Conservation (phyloP, 306 rosid species). For the Cucurbita ficifolia region DNA sequence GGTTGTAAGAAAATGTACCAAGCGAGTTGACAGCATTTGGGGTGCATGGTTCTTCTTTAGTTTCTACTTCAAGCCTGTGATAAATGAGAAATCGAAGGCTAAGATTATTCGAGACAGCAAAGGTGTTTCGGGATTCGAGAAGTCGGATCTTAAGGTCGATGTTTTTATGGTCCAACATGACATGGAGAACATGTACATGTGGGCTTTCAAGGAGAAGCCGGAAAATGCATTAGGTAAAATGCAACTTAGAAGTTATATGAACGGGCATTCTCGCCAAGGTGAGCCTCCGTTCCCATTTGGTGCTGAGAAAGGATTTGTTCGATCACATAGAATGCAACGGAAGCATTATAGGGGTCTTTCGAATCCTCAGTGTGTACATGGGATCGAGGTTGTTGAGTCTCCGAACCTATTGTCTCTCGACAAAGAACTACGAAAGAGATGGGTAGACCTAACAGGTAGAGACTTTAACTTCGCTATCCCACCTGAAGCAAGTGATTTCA, state of each 20-base stretch:
- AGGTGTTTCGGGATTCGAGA: constrained; percentile 61
- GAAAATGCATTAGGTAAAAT: constrained; percentile 91
- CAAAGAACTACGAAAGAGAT: constrained; percentile 61
- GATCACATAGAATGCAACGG: constrained; percentile 92
- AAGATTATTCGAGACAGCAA: constrained; percentile 55
- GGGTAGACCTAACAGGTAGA: constrained; percentile 81
- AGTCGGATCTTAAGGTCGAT: constrained; percentile 79
- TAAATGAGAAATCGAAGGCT: constrained; percentile 68
- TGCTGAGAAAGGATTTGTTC: constrained; percentile 69
- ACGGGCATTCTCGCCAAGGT: constrained; percentile 97
- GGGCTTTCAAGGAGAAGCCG: constrained; percentile 96
- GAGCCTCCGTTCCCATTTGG: constrained; percentile 82
- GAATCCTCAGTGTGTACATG: constrained; percentile 89
- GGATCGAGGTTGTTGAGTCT: constrained; percentile 51
- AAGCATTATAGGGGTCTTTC: constrained; percentile 91
- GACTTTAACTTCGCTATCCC: constrained; percentile 69
- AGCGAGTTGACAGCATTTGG: constrained; percentile 82
- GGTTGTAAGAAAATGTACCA: constrained; percentile 62
- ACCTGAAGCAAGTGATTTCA: constrained; percentile 67
- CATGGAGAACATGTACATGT: constrained; percentile 99
- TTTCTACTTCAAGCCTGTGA: constrained; percentile 71
- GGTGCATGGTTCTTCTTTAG: constrained; percentile 97
- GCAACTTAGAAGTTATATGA: constrained; percentile 98
- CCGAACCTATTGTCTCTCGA: constrained; percentile 56
- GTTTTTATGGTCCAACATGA: constrained; percentile 94